These are phyloP conservation scores for Dendrobium nobile DNA, from an alignment of 106 monocot genomes.

Conservation along the genomic window DNA sequence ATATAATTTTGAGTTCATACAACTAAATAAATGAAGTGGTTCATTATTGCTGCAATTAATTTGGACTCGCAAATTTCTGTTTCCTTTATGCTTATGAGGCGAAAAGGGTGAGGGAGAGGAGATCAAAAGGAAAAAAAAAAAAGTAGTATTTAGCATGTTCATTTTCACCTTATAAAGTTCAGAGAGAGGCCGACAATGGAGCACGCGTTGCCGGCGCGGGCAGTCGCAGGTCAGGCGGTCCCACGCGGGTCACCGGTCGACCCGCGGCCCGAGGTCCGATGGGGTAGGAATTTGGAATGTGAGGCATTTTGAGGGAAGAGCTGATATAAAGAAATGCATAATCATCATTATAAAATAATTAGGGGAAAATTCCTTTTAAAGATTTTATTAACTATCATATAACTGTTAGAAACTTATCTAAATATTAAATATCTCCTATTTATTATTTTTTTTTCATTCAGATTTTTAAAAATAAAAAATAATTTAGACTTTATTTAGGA, in stretches of 20 bases:
- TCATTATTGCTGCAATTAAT: not conserved
- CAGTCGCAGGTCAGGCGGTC: not conserved
- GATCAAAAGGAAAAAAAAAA: not conserved
- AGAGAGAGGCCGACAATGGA: not conserved
- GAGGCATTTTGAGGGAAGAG: not conserved
- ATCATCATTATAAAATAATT: too few species aligned
- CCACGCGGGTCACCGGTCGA: not conserved
- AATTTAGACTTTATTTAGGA: too few species aligned
- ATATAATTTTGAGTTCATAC: not conserved
- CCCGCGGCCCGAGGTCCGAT: not conserved
- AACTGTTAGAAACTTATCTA: too few species aligned
- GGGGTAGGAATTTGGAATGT: not conserved
- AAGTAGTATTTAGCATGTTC: not conserved
- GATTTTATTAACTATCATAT: too few species aligned
- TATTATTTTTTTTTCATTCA: too few species aligned
- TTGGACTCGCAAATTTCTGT: not conserved
- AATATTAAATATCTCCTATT: too few species aligned
- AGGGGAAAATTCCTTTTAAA: too few species aligned
- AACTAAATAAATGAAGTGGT: too few species aligned
- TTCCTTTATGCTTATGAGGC: not conserved
- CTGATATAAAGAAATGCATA: too few species aligned
- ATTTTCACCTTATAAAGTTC: not conserved
- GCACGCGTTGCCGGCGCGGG: conserved; percentile 8
- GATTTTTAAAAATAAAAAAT: too few species aligned
- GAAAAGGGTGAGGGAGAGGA: not conserved